Conservation (phyloP, 495 filamentous ascomycete genomes). For the Neurospora tetraspora region DNA sequence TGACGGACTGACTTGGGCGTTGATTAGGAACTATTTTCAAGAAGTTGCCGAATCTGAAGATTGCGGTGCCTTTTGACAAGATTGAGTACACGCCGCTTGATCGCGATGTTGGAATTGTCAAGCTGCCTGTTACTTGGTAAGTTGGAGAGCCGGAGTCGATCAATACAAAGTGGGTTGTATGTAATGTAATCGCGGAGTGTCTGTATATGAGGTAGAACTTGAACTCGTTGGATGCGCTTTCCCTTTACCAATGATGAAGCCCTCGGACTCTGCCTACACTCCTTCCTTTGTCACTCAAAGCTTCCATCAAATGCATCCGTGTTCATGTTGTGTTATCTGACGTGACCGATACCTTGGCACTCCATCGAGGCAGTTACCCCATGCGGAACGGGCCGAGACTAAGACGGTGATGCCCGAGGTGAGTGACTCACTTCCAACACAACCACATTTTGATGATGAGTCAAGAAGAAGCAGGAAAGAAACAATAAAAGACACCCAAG, state of each 20-base stretch:
- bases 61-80: conserved; percentile 26
- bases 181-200: not conserved
- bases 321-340: not conserved
- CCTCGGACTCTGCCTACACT: not conserved
- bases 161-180: not conserved
- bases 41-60: conserved; percentile 23
- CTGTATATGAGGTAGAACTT: not conserved
- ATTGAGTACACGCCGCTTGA: conserved; percentile 25
- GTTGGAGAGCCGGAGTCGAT: not conserved
- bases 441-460: not conserved
- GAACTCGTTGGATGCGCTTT: not conserved
- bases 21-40: conserved; percentile 21
- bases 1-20: not conserved
- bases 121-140: conserved; percentile 24
- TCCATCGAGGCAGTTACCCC: not conserved
- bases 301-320: not conserved
- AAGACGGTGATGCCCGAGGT: not conserved
- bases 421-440: not conserved
- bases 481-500: not conserved
- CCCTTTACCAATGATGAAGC: not conserved
- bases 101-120: conserved; percentile 30
- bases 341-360: not conserved
- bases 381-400: not conserved
- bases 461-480: not conserved
- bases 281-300: not conserved